These are phyloP conservation scores for Chaetoceros tenuissimus DNA, from an alignment of 108 stramenopile genomes.

Conservation along the genomic window DNA sequence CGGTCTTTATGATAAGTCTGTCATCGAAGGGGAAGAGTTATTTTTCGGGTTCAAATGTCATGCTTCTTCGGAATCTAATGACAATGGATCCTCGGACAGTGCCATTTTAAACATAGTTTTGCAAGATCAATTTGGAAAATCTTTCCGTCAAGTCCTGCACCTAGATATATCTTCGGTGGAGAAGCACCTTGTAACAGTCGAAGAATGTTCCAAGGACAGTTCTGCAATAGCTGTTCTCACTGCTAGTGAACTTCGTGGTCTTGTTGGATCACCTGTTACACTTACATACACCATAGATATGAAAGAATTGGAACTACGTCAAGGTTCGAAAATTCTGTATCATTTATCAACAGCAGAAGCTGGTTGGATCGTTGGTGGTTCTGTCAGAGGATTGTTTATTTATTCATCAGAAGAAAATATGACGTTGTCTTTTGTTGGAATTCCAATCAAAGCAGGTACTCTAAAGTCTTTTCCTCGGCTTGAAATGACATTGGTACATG, in stretches of 20 bases:
- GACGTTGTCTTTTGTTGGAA: not conserved
- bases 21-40: conserved; percentile 50
- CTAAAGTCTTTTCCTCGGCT: not conserved
- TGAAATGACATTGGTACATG: not conserved
- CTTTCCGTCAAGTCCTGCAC: conserved; percentile 44
- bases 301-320: conserved; percentile 9
- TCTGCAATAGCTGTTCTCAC: not conserved
- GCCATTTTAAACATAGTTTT: conserved; percentile 31
- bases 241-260: conserved; percentile 33
- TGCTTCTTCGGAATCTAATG: conserved; percentile 8
- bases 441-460: not conserved
- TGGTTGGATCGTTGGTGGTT: conserved; percentile 57
- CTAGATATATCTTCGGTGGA: conserved; percentile 42
- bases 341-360: conserved; percentile 13
- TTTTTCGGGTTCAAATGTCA: conserved; percentile 49
- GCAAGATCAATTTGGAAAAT: conserved; percentile 49
- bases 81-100: conserved; percentile 9
- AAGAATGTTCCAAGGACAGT: conserved; percentile 30
- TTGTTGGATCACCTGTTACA: conserved; percentile 53
- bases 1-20: conserved; percentile 31
- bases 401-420: not conserved
- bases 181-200: conserved; percentile 16
- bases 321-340: conserved; percentile 10
- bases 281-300: conserved; percentile 36
- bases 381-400: conserved; percentile 50